Percentiles rank a stretch among this genome's conserved stretches.
Conservation (phyloP, 2,329 filamentous ascomycete species). For the Colletotrichum destructivum region DNA sequence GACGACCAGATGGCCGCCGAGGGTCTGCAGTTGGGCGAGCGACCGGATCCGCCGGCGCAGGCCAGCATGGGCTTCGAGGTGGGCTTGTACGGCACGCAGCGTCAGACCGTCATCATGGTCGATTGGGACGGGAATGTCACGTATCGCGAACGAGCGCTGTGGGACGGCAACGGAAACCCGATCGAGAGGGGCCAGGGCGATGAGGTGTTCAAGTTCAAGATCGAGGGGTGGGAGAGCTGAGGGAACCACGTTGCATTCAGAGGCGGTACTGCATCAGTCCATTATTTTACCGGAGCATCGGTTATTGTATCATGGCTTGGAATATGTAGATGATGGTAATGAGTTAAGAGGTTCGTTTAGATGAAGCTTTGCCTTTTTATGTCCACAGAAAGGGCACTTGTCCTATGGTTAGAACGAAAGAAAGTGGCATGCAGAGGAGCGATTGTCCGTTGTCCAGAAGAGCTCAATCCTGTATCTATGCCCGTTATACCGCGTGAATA, state of each 20-base stretch:
- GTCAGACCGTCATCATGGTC: conserved; percentile 74
- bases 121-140: conserved; percentile 75
- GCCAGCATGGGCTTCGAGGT: conserved; percentile 63
- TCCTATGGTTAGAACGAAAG: neutral
- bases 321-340: neutral
- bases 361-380: neutral
- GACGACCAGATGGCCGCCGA: conserved; percentile 55
- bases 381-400: neutral
- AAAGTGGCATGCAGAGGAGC: neutral
- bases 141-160: conserved; percentile 72
- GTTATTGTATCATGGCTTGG: neutral
- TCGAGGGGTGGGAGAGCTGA: conserved; percentile 66
- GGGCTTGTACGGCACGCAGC: conserved; percentile 76
- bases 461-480: neutral
- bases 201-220: conserved; percentile 68
- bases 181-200: conserved; percentile 70
- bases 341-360: neutral
- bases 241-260: neutral
- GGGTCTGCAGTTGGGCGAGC: conserved; percentile 50
- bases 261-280: neutral
- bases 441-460: neutral
- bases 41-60: conserved; percentile 48
- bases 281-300: neutral
- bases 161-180: conserved; percentile 70
- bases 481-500: too few relatives aligned